Evolutionary conservation across 208 protist genomes (phyloP), one percentile per base, ranked within the genome.

Genomic region (Leishmania major): DNA sequence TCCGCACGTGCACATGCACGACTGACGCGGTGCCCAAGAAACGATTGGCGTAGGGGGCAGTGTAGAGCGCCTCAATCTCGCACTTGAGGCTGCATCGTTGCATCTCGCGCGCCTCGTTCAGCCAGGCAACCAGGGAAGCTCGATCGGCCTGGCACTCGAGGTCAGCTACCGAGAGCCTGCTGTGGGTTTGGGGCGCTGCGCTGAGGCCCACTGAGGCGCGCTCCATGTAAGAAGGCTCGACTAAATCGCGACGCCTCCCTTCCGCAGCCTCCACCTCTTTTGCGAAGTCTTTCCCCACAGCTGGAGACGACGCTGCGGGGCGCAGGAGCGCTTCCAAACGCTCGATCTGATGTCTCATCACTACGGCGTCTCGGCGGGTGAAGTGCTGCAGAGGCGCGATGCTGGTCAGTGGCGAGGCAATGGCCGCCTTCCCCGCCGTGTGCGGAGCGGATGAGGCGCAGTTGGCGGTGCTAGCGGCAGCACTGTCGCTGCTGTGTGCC

Each of bases 321-420:
- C 35, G 62, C 72, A 77, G 55, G 31, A 75, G 40, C 55, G 37
- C 62, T 43, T 67, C 79, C 40, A 86, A 59, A 22, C 78, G 64
- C 4, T 69, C 10, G 19, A 88, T 69, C 4, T 94, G 51, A 64
- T 90, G 88, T 19, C 59, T 31, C 62, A 91, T n/a, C 79, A 96
- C 73, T 45, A 84, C 87, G 13, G 57, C n/a, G 80, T 96, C 93
- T n/a, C 93, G 91, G 1, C 59, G 40, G 2, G 85, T 90, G 74
- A 96, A 93, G 13, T 64, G 75, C 71, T 91, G 85, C 43, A 90
- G 11, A 45, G 78, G 84, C 22, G 79, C 37, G 17, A 28, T 59
- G 71, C 40, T 47, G 37, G 7, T 31, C 31, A 53, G n/a, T 57
- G 47, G n/a, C 25, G 43, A 51, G 71, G 71, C 43, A 10, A 35